These are phyloP conservation scores for Penicillium sp. DNA, from an alignment of 2,329 filamentous ascomycete genomes.

Conservation along the genomic window DNA sequence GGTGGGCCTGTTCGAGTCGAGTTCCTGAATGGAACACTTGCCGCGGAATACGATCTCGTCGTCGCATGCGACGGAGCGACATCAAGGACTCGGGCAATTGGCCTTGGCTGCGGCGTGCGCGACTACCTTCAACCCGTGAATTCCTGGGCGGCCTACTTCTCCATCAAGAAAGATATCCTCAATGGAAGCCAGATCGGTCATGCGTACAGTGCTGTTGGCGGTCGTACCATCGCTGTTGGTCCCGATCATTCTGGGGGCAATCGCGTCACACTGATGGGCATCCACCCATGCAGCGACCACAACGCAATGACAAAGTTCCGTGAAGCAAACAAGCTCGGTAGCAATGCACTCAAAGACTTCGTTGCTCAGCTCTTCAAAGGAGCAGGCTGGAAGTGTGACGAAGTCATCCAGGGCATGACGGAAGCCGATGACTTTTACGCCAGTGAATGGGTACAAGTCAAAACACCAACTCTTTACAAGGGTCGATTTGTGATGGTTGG, in stretches of 20 bases:
- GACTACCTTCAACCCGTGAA: constrained; percentile 40
- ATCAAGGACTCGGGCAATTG: constrained; percentile 49
- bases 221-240: constrained; percentile 39
- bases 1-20: constrained; percentile 40
- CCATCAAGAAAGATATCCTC: constrained; percentile 40
- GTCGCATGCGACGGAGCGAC: constrained; percentile 51
- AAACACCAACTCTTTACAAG: constrained; percentile 27
- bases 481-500: constrained; percentile 39
- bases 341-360: constrained; percentile 34
- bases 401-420: constrained; percentile 31
- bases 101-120: constrained; percentile 39
- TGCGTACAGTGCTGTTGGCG: constrained; percentile 38
- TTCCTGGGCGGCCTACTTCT: constrained; percentile 46
- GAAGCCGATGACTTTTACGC: constrained; percentile 37
- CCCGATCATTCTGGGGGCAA: constrained; percentile 33
- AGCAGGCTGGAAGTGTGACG: constrained; percentile 33
- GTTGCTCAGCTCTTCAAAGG: constrained; percentile 26
- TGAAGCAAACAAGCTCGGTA: constrained; percentile 39
- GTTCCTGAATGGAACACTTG: constrained; percentile 39
- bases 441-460: constrained; percentile 34
- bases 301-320: constrained; percentile 38
- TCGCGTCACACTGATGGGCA: constrained; percentile 35
- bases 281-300: constrained; percentile 30
- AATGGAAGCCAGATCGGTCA: constrained; percentile 38
- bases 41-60: constrained; percentile 47